Percentiles rank a stretch among this genome's conserved stretches.
phyloP scores from a whole-genome alignment of 2,329 filamentous ascomycete species.

The Fusarium kyushuense region DNA sequence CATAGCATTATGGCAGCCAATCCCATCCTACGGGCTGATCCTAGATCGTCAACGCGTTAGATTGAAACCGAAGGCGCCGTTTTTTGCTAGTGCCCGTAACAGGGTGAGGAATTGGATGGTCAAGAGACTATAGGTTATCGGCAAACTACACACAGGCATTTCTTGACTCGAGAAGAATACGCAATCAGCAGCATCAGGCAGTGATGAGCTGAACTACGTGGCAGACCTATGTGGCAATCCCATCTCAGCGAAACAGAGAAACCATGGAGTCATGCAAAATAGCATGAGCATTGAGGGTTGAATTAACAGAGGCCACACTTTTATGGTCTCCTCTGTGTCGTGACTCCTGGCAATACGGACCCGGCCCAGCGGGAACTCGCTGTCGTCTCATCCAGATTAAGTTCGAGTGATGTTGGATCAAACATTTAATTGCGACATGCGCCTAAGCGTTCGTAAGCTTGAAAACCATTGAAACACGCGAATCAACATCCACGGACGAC shows the following conservation, averaged over 20 bases:
- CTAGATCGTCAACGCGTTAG: conserved; percentile 32
- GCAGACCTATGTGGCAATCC: neutral
- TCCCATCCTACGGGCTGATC: conserved; percentile 38
- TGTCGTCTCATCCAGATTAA: conserved; percentile 14
- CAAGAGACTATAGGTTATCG: neutral
- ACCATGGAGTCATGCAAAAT: conserved; percentile 2
- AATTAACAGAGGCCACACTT: neutral
- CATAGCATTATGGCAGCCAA: conserved; percentile 6
- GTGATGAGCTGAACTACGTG: conserved; percentile 16
- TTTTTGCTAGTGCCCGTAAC: conserved; percentile 36
- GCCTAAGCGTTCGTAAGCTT: conserved; percentile 3
- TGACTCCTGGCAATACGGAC: conserved; percentile 20
- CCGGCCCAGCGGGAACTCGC: neutral
- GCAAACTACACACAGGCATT: neutral
- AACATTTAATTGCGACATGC: neutral
- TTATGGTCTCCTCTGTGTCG: conserved; percentile 9
- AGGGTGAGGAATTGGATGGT: conserved; percentile 20
- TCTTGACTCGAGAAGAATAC: conserved; percentile 5
- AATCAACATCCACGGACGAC: conserved; percentile 14
- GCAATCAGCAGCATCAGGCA: conserved; percentile 19
- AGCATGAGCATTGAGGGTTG: conserved; percentile 5
- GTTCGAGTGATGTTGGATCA: neutral
- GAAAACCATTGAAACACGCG: neutral
- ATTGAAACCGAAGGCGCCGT: conserved; percentile 20
- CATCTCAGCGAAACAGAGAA: neutral